Evolutionary conservation across 768 basidiomycete genomes (phyloP), one percentile per base, ranked within the genome.

Genomic region (Tylopilus balloui): DNA sequence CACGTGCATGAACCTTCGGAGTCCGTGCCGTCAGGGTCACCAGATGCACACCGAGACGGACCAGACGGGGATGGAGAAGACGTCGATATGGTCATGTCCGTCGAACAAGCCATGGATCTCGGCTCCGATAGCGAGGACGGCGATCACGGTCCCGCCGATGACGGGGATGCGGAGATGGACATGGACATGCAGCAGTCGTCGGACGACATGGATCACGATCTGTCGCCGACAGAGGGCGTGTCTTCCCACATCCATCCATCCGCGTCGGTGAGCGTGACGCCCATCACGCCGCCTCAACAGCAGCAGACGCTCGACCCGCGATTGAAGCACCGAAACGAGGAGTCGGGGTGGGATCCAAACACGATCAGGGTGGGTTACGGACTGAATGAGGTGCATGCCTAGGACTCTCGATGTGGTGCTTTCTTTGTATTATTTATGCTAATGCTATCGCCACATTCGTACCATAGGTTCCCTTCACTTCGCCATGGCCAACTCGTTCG

Each of bases 41-140:
- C 53, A 1, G 58, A 53, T 10, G 40, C 28, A 34, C 51, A 50
- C 34, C 45, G 47, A n/a, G 53, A 63, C 14, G 50, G 23, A 2
- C 42, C 38, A 20, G 43, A 45, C 4, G 47, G 19, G 6, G 61
- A 57, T 1, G 62, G 40, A 2, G 69, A 59, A 24, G 69, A 61
- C 13, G 61, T 57, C 3, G 59, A 54, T 37, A 63, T 69, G 66
- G 41, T 63, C 47, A 67, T 74, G 68, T 70, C 73, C 4, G 70
- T 73, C 19, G 73, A 73, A 47, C 72, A 73, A 45, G 70, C 69
- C 3, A 75, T 76, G 72, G 75, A 73, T 50, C 65, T 77, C 47
- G 74, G 65, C 1, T 68, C 69, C 3, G 68, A 64, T 8, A 69
- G 65, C 24, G 71, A 70, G 20, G 65, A 66, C 6, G 56, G 41